A percentile compares a stretch with the other conserved stretches of the same genome.
Conservation (phyloP, 768 basidiomycete genomes). For the Tricholoma furcatifolium region DNA sequence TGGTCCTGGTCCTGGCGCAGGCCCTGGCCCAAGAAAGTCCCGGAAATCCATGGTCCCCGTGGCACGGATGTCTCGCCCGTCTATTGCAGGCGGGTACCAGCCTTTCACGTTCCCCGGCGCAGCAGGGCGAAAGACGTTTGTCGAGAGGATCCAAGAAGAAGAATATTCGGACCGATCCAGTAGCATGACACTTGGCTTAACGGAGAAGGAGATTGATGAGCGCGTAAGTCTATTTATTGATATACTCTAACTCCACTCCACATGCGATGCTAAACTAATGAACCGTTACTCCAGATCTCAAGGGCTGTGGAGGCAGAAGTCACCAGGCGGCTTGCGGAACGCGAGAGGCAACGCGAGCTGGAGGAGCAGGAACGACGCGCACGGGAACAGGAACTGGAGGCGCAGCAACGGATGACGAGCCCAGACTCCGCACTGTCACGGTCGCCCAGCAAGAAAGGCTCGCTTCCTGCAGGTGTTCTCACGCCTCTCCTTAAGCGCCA, state of each 20-base stretch:
- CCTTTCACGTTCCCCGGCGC: conserved; percentile 33
- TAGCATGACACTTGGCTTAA: conserved; percentile 40
- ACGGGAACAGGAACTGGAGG: conserved; percentile 29
- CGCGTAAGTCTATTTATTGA: conserved; percentile 42
- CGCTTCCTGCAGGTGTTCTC: conserved; percentile 49
- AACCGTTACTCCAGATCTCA: conserved; percentile 49
- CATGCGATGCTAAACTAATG: neutral
- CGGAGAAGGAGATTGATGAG: conserved; percentile 74
- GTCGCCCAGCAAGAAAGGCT: conserved; percentile 36
- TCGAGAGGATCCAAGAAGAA: conserved; percentile 23
- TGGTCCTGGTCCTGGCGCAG: too few species aligned
- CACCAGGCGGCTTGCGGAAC: conserved; percentile 58
- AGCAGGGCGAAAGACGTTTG: conserved; percentile 13
- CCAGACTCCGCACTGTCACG: conserved; percentile 27
- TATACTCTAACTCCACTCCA: neutral
- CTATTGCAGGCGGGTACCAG: conserved; percentile 34
- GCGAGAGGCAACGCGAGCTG: conserved; percentile 36
- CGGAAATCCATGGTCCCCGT: conserved; percentile 38
- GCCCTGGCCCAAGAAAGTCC: conserved; percentile 22
- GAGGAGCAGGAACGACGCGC: conserved; percentile 35
- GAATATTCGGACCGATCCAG: conserved; percentile 27
- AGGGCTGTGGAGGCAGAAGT: conserved; percentile 75
- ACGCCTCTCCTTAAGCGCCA: conserved; percentile 64
- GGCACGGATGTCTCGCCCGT: conserved; percentile 35
- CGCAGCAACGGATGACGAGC: conserved; percentile 17